Evolutionary conservation across 345 rosid genomes (phyloP).

Genomic region (Gossypium australe): DNA sequence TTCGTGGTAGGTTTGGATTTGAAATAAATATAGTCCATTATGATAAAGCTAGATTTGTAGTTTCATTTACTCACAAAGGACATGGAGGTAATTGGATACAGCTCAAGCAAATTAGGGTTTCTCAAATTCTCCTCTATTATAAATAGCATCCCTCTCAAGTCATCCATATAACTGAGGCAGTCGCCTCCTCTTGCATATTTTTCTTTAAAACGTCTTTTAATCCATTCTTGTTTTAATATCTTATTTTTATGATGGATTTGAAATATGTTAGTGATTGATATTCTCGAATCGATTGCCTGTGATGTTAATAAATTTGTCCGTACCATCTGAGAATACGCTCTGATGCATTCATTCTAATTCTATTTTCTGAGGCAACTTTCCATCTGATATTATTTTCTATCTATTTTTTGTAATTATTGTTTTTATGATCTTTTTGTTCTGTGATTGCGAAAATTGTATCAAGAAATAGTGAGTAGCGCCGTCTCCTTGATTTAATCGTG

Average conservation of each 20-base stretch:
- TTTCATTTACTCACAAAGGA: neutral
- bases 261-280: neutral
- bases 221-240: neutral
- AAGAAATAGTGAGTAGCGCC: too few species aligned
- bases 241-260: neutral
- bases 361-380: neutral
- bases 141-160: too few species aligned
- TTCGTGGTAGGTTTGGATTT: too few species aligned
- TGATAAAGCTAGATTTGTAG: neutral
- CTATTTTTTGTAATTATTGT: neutral
- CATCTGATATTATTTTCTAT: neutral
- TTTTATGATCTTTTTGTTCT: too few species aligned
- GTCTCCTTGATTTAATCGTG: too few species aligned
- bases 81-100: neutral
- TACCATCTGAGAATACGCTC: neutral
- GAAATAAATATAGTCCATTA: neutral
- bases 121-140: neutral
- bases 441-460: too few species aligned
- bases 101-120: slow-evolving; percentile 2
- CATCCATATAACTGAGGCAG: too few species aligned
- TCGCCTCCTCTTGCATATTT: neutral
- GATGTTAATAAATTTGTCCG: neutral
- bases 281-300: neutral
- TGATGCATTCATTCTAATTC: neutral
- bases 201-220: too few species aligned